Evolutionary conservation across 2,329 filamentous ascomycete species (phyloP).

Genomic region (Blumeria graminis): DNA sequence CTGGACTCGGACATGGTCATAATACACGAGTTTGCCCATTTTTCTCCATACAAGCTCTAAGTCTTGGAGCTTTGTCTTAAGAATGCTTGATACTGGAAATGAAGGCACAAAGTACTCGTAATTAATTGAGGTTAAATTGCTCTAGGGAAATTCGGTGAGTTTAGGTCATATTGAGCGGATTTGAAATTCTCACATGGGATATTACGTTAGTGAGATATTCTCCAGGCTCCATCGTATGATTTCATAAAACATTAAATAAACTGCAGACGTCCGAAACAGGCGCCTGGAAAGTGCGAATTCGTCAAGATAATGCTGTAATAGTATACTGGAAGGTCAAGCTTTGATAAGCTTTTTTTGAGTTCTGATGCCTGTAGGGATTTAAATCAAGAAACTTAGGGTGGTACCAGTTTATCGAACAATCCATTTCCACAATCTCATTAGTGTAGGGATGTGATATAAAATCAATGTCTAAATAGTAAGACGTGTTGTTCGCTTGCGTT

Average conservation of each 20-base stretch:
- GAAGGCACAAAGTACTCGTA: constrained; percentile 14
- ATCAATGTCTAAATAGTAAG: too few species aligned
- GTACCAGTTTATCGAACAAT: too few species aligned
- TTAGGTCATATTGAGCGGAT: background rate
- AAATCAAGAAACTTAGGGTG: too few species aligned
- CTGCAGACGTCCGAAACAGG: background rate
- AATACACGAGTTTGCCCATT: constrained; percentile 11
- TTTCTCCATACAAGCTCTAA: constrained; percentile 12
- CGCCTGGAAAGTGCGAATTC: background rate
- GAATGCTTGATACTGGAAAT: constrained; percentile 4
- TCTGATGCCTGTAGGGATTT: too few species aligned
- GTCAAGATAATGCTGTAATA: too few species aligned
- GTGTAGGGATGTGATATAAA: too few species aligned
- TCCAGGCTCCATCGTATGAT: constrained; percentile 15
- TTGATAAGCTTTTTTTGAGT: too few species aligned
- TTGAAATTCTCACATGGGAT: constrained; percentile 11
- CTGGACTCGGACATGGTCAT: constrained; percentile 11
- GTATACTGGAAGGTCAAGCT: too few species aligned
- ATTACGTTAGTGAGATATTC: constrained; percentile 16
- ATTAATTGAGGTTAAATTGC: constrained; percentile 13
- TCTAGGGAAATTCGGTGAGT: constrained; percentile 5
- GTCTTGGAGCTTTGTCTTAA: constrained; percentile 11
- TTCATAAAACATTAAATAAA: constrained; percentile 4
- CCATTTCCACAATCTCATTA: too few species aligned
- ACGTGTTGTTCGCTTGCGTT: too few species aligned